Evolutionary conservation across 352 stramenopile genomes (phyloP).

Genomic region (Phytopythium oedochilum): DNA sequence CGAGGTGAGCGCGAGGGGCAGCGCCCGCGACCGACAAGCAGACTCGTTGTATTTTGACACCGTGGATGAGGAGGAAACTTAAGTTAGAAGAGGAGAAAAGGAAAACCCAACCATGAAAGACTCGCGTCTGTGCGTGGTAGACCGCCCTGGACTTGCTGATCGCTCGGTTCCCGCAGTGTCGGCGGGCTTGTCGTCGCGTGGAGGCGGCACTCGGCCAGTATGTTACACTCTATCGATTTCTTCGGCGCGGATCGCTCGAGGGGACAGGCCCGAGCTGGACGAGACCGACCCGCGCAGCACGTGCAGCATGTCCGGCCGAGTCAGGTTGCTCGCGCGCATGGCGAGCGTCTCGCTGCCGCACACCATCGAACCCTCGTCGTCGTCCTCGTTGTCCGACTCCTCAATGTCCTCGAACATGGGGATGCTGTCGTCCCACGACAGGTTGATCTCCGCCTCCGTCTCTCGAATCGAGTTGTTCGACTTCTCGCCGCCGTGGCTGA

Average conservation of each 20-base stretch:
- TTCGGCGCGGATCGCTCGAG: conserved; percentile 35
- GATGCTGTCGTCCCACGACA: conserved; percentile 72
- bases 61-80: conserved; percentile 20
- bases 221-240: conserved; percentile 69
- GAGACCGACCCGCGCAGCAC: conserved; percentile 40
- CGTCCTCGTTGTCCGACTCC: conserved; percentile 24
- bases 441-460: conserved; percentile 67
- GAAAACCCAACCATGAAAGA: neutral
- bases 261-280: conserved; percentile 17
- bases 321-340: conserved; percentile 46
- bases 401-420: conserved; percentile 68
- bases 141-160: neutral
- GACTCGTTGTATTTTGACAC: conserved; percentile 1
- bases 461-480: conserved; percentile 81
- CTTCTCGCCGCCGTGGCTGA: conserved; percentile 55
- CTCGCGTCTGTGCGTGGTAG: neutral
- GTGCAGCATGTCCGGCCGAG: conserved; percentile 61
- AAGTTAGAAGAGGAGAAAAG: conserved; percentile 4
- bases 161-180: neutral
- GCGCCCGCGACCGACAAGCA: neutral
- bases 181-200: conserved; percentile 1
- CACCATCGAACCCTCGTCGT: conserved; percentile 39
- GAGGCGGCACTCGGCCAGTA: conserved; percentile 4
- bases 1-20: neutral
- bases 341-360: conserved; percentile 38